Evolutionary conservation across 805 yeast genomes (phyloP).

Genomic region (Yarrowia alimentaria): DNA sequence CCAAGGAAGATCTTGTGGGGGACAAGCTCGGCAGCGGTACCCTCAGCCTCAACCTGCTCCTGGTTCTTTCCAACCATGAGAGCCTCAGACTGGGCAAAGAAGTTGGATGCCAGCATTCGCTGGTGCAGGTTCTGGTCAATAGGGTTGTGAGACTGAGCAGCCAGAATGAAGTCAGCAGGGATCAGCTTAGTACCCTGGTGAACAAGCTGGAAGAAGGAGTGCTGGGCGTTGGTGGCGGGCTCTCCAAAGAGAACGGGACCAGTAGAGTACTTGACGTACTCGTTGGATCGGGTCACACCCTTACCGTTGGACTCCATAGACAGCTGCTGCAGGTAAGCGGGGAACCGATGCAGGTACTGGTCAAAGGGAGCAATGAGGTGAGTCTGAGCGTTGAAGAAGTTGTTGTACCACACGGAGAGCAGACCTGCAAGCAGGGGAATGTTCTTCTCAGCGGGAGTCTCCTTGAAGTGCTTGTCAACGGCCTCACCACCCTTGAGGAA

Average conservation of each 20-base stretch:
- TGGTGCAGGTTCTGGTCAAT: slow-evolving; percentile 92
- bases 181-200: slow-evolving; percentile 98
- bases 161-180: slow-evolving; percentile 94
- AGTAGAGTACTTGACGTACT: slow-evolving; percentile 89
- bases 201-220: slow-evolving; percentile 98
- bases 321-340: slow-evolving; percentile 97
- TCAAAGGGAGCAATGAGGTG: slow-evolving; percentile 98
- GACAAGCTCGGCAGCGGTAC: slow-evolving; percentile 77
- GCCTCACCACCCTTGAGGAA: slow-evolving; percentile 98
- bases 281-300: slow-evolving; percentile 89
- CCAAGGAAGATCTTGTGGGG: slow-evolving; percentile 98
- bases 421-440: slow-evolving; percentile 93
- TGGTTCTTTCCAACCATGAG: slow-evolving; percentile 89
- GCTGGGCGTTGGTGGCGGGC: slow-evolving; percentile 99
- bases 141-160: slow-evolving; percentile 98
- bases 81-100: slow-evolving; percentile 97
- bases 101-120: slow-evolving; percentile 97
- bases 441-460: slow-evolving; percentile 83
- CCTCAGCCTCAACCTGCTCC: slow-evolving; percentile 81
- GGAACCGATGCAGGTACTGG: slow-evolving; percentile 98
- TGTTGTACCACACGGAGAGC: slow-evolving; percentile 96
- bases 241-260: slow-evolving; percentile 96
- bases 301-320: slow-evolving; percentile 99
- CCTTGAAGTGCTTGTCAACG: slow-evolving; percentile 83
- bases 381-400: slow-evolving; percentile 97